These are phyloP conservation scores for Citrus trifoliata DNA, from an alignment of 345 rosid genomes.

Conservation along the genomic window DNA sequence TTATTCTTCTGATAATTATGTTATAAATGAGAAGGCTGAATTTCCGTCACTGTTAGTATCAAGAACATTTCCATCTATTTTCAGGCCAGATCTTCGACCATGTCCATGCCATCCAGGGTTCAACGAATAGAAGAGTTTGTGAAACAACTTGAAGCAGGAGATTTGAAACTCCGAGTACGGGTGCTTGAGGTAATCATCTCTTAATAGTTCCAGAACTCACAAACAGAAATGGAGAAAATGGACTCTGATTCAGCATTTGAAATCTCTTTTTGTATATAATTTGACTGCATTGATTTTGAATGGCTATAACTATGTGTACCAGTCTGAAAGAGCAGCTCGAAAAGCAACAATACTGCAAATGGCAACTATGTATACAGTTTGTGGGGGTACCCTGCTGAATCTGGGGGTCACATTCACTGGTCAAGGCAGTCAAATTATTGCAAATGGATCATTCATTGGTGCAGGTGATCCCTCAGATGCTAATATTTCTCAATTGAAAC, in stretches of 20 bases:
- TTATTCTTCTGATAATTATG: neutral
- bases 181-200: constrained; percentile 74
- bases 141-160: constrained; percentile 86
- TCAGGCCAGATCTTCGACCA: constrained; percentile 79
- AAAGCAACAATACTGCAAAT: constrained; percentile 84
- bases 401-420: constrained; percentile 67
- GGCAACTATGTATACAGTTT: constrained; percentile 87
- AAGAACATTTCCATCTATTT: constrained; percentile 12
- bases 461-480: constrained; percentile 52
- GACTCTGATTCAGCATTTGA: neutral
- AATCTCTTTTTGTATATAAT: neutral
- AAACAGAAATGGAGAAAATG: neutral
- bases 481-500: neutral
- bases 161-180: constrained; percentile 84
- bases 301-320: constrained; percentile 11
- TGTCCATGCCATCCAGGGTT: constrained; percentile 85
- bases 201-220: neutral
- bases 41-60: constrained; percentile 1
- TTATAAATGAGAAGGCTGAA: neutral
- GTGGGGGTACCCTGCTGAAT: constrained; percentile 78
- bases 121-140: constrained; percentile 84
- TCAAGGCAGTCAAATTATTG: constrained; percentile 67
- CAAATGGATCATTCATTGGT: constrained; percentile 72
- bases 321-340: constrained; percentile 92
- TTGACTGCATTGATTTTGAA: neutral